phyloP scores from a whole-genome alignment of 2,329 filamentous ascomycete genomes.

The Apiospora sp. region DNA sequence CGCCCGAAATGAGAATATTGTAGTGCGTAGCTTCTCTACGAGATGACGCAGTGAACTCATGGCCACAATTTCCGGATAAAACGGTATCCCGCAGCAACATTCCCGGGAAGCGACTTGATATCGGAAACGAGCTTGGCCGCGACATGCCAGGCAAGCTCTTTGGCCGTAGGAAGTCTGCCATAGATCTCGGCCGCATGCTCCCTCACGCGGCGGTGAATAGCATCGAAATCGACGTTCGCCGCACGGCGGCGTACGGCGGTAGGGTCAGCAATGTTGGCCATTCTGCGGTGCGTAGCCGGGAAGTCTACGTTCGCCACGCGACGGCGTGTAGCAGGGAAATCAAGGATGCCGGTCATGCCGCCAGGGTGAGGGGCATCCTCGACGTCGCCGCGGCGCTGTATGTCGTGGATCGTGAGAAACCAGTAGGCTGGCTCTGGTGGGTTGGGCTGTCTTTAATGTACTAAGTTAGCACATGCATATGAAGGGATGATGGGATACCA shows the following conservation, averaged over 20 bases:
- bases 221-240: neutral
- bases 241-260: too few species aligned
- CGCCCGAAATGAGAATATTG: too few species aligned
- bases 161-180: neutral
- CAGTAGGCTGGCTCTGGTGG: neutral
- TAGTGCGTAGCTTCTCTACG: too few species aligned
- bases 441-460: too few species aligned
- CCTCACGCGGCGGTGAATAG: neutral
- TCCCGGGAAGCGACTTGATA: too few species aligned
- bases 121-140: neutral
- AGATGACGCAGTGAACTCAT: too few species aligned
- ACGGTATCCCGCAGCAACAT: too few species aligned
- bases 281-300: too few species aligned
- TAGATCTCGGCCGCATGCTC: neutral
- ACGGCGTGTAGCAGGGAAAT: neutral
- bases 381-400: neutral
- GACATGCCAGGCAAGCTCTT: neutral
- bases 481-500: neutral
- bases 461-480: neutral
- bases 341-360: too few species aligned
- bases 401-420: neutral
- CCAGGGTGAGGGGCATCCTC: neutral
- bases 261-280: too few species aligned
- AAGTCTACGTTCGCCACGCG: too few species aligned
- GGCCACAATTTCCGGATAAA: too few species aligned